Base-by-base conservation (phyloP, 1,284 basidiomycete species). In the Ustilago crameri region DNA sequence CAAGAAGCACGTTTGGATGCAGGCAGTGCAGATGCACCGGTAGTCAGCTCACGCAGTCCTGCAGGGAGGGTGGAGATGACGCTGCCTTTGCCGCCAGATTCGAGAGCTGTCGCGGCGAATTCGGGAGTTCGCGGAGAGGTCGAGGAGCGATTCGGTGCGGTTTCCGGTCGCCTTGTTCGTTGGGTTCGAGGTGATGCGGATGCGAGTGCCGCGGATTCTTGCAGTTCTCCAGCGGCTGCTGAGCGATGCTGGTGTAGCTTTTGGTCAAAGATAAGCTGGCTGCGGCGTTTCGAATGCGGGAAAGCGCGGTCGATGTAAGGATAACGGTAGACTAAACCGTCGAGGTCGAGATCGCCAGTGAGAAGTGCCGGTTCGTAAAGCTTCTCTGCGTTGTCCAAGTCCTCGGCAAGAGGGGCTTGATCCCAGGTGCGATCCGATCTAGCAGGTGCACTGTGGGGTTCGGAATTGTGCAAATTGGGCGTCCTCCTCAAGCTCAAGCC, bases 261-360 rank as follows among this genome's bases (percentile, higher is more conserved):
- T 51, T 72, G 64, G 35, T 72, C 69, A 15, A 67, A 58, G 40
- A 72, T 68, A 48, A 72, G 69, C 69, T 72, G 69, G 22, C 60
- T 68, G 22, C 69, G 51, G 9, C 64, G 63, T 2, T 64, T 57
- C 12, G 55, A 59, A 38, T 59, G 63, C 2, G 51, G 30, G n/a
- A 60, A 50, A 10, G 48, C 55, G 3, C 58, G 54, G 17, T 72
- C 63, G 15, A 72, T 34, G 61, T 62, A 62, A 10, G 64, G 59
- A 12, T 64, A 55, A 18, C 64, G 55, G n/a, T 63, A 53, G 17
- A 67, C 63, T 9, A 47, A 51, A 10, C 35, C 41, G 20, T 55
- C 56, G 4, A 52, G 42, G 12, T 67, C 58, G n/a, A 67, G 56
- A 20, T 67, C 58, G n/a, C 54, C 64, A 1, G 58, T 61, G 20